Evolutionary conservation across 106 monocot species (phyloP).

Genomic region (Alisma plantagoaquatica): DNA sequence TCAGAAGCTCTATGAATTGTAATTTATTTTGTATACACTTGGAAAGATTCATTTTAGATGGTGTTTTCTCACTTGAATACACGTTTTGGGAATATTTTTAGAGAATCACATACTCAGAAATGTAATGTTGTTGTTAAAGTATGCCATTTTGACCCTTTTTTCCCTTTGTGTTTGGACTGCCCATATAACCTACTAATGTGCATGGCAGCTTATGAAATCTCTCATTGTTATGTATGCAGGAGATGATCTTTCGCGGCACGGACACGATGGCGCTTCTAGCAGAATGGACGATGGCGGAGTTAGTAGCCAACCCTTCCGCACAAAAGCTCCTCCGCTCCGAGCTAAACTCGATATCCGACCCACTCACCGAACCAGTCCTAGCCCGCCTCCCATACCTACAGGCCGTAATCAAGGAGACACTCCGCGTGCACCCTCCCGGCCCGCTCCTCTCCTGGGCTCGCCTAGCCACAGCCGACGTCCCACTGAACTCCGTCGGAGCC

Average conservation of each 20-base stretch:
- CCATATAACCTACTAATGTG: no score
- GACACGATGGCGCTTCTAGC: constrained; percentile 19
- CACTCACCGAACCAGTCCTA: constrained; percentile 6
- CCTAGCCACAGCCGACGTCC: constrained; percentile 11
- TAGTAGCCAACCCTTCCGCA: not conserved
- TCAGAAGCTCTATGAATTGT: no score
- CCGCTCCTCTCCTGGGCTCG: constrained; percentile 30
- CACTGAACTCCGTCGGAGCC: constrained; percentile 16
- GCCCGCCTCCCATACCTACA: constrained; percentile 12
- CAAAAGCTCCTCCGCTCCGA: constrained; percentile 8
- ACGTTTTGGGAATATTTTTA: no score
- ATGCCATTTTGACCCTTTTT: no score
- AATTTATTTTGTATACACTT: no score
- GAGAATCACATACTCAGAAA: no score
- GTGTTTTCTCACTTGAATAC: no score
- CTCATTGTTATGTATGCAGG: no score
- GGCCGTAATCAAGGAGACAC: constrained; percentile 18
- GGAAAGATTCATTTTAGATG: no score
- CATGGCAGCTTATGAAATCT: no score
- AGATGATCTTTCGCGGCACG: constrained; percentile 27
- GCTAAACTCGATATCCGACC: not conserved
- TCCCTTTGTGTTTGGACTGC: no score
- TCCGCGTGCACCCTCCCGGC: constrained; percentile 17
- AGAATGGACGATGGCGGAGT: constrained; percentile 19
- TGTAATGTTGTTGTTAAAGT: no score